phyloP scores from a whole-genome alignment of 208 protist genomes.

The Leishmania gerbilli region DNA sequence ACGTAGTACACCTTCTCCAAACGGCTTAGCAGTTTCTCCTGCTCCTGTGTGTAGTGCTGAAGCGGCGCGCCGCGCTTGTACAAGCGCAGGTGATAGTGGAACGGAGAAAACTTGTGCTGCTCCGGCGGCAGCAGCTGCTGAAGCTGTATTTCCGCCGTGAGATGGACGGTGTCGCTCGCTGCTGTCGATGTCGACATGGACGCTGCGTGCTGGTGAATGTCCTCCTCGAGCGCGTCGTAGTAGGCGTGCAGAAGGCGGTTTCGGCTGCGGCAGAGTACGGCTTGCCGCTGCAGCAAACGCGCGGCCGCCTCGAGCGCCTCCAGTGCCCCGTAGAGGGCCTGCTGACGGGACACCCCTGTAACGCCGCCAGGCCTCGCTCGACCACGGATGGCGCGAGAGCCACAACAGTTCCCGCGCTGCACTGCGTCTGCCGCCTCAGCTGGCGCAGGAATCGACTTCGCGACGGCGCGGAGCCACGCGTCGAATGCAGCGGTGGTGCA shows the following conservation, averaged over 20 bases:
- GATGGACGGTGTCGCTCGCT: background rate
- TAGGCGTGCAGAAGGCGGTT: constrained; percentile 55
- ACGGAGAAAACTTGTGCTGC: constrained; percentile 30
- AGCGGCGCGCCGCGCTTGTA: constrained; percentile 39
- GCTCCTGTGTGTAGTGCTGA: constrained; percentile 43
- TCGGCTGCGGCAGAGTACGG: constrained; percentile 28
- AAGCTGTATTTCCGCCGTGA: background rate
- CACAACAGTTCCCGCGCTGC: background rate
- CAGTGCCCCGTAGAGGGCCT: constrained; percentile 39
- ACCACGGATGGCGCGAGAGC: background rate
- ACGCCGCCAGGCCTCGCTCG: background rate
- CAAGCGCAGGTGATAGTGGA: constrained; percentile 50
- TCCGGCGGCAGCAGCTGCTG: constrained; percentile 8
- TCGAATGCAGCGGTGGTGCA: constrained; percentile 36
- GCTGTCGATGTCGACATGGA: background rate
- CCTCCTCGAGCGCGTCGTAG: constrained; percentile 65
- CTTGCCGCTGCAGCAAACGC: constrained; percentile 38
- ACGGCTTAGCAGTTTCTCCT: constrained; percentile 35
- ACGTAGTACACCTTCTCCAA: constrained; percentile 59
- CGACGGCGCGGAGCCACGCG: constrained; percentile 49
- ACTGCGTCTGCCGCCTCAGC: constrained; percentile 15
- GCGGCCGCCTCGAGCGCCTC: constrained; percentile 40
- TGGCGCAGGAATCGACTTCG: constrained; percentile 38
- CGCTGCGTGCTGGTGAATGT: constrained; percentile 26
- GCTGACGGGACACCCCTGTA: constrained; percentile 20